Conservation (phyloP, 305 asterid species). For the Stenogyne calaminthoides region DNA sequence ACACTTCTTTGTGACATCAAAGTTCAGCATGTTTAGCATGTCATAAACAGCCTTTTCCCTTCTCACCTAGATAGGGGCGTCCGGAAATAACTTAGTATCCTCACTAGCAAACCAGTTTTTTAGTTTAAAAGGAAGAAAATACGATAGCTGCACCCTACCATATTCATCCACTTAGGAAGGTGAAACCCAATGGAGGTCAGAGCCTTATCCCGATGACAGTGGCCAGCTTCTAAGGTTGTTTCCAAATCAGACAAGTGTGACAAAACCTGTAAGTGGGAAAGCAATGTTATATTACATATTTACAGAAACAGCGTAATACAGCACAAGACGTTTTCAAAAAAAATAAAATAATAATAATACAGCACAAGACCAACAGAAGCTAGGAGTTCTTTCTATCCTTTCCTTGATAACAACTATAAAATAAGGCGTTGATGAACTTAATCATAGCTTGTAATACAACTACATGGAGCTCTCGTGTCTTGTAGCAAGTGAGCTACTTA, state of each 20-base stretch:
- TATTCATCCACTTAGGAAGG: slow-evolving; percentile 81
- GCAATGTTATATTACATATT: slow-evolving; percentile 14
- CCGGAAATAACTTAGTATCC: slow-evolving; percentile 27
- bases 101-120: slow-evolving; percentile 11
- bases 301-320: slow-evolving; percentile 13
- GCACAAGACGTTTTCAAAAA: no score
- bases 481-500: slow-evolving; percentile 21
- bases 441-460: not conserved
- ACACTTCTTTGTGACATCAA: slow-evolving; percentile 97
- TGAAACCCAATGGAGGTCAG: slow-evolving; percentile 77
- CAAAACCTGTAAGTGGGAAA: slow-evolving; percentile 61
- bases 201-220: slow-evolving; percentile 77
- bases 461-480: not conserved
- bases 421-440: slow-evolving; percentile 4
- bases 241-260: slow-evolving; percentile 89
- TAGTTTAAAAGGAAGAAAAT: slow-evolving; percentile 5
- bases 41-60: slow-evolving; percentile 94
- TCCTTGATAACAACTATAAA: slow-evolving; percentile 8
- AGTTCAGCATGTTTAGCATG: slow-evolving; percentile 90
- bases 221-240: slow-evolving; percentile 91
- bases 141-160: slow-evolving; percentile 49
- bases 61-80: slow-evolving; percentile 66
- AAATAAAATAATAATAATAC: no score
- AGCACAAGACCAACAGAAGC: slow-evolving; percentile 25
- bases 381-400: not conserved